Evolutionary conservation across 352 stramenopile genomes (phyloP).

Genomic region (Phytophthora foliorum): DNA sequence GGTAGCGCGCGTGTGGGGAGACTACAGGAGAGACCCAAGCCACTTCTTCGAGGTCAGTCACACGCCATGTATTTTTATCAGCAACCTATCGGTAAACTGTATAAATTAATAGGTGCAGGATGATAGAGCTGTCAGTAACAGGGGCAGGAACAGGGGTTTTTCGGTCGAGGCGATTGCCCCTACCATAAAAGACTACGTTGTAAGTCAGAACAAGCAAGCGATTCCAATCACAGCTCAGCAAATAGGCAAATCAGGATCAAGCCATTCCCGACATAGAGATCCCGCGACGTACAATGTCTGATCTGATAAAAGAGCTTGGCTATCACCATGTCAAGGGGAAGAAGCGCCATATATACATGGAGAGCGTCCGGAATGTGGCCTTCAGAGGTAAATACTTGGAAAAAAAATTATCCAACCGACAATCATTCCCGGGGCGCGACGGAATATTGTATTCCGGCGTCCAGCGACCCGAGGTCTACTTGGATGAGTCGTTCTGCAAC

Average conservation of each 20-base stretch:
- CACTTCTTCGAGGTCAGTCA: too few relatives aligned
- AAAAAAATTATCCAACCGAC: constrained; percentile 28
- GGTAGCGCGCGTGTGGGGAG: too few relatives aligned
- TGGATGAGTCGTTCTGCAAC: constrained; percentile 37
- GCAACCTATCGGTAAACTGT: too few relatives aligned
- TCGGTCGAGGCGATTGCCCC: background rate
- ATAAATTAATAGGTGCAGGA: too few relatives aligned
- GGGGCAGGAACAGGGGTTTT: background rate
- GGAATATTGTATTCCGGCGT: background rate
- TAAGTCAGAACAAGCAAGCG: constrained; percentile 14
- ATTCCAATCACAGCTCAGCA: constrained; percentile 18
- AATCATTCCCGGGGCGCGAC: background rate
- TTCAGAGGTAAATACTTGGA: constrained; percentile 19
- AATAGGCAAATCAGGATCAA: too few relatives aligned
- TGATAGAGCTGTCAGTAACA: too few relatives aligned
- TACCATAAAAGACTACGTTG: background rate
- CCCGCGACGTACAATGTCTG: constrained; percentile 15
- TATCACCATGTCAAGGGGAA: constrained; percentile 25
- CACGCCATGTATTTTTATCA: too few relatives aligned
- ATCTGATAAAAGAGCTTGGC: constrained; percentile 8
- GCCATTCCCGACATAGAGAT: too few relatives aligned
- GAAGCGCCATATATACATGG: constrained; percentile 29
- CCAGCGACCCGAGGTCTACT: constrained; percentile 10
- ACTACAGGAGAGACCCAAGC: too few relatives aligned
- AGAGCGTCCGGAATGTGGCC: constrained; percentile 10